These are phyloP conservation scores for Echium plantagineum DNA, from an alignment of 257 asterid species.

Conservation along the genomic window DNA sequence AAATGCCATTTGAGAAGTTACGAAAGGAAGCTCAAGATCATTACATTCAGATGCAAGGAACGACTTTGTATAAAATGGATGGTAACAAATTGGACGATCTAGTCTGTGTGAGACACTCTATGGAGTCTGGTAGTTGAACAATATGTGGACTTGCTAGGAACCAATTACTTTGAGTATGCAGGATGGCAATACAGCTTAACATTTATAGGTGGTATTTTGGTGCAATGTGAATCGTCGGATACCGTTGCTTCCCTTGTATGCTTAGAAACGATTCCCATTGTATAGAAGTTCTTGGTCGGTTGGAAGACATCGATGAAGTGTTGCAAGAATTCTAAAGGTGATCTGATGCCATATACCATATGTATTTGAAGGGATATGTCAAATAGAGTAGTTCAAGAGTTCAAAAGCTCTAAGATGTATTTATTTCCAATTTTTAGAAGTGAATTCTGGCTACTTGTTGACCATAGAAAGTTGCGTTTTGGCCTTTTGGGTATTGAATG, in stretches of 20 bases:
- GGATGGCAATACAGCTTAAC: not conserved
- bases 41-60: constrained; percentile 63
- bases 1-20: constrained; percentile 42
- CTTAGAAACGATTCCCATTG: not conserved
- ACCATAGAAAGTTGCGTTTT: not conserved
- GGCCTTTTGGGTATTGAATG: not conserved
- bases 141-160: not conserved
- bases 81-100: constrained; percentile 93
- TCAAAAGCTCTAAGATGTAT: not conserved
- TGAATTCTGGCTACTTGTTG: not conserved
- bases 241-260: not conserved
- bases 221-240: not conserved
- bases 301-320: not conserved
- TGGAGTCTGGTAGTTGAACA: constrained; percentile 24
- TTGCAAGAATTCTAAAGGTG: not conserved
- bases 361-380: not conserved
- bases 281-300: not conserved
- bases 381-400: not conserved
- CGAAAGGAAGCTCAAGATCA: constrained; percentile 59
- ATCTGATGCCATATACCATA: too few relatives aligned
- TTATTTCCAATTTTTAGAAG: not conserved
- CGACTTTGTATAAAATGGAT: constrained; percentile 85
- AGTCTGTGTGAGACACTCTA: constrained; percentile 67
- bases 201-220: not conserved
- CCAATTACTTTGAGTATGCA: not conserved